phyloP scores from a whole-genome alignment of 352 stramenopile species.

The Globisporangium acanthophoron region DNA sequence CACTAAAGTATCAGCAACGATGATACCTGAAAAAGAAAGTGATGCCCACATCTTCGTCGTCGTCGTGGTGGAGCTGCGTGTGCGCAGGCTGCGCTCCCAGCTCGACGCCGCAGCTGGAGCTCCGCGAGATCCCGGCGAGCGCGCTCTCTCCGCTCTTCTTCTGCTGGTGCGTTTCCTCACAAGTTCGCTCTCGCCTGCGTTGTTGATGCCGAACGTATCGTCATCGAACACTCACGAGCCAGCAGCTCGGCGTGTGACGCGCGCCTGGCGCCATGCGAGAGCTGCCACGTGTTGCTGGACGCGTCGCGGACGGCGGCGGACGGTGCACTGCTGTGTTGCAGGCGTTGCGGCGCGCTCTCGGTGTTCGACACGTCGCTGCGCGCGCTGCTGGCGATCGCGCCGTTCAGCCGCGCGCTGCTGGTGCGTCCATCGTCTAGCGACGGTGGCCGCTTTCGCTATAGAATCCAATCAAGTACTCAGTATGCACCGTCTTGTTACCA shows the following conservation, averaged over 20 bases:
- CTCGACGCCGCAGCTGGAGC: neutral
- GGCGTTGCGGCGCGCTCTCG: constrained; percentile 24
- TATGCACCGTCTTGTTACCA: neutral
- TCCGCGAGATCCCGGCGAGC: constrained; percentile 7
- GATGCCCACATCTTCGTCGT: neutral
- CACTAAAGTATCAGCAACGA: too few relatives aligned
- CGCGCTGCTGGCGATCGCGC: constrained; percentile 14
- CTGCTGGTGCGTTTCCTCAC: constrained; percentile 11
- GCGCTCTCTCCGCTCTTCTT: constrained; percentile 15
- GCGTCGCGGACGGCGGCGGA: constrained; percentile 10
- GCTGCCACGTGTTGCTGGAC: constrained; percentile 20
- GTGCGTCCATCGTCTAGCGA: constrained; percentile 5
- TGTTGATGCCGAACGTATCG: neutral
- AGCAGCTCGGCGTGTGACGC: constrained; percentile 13
- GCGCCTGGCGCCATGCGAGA: constrained; percentile 23
- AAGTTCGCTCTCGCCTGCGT: too few relatives aligned
- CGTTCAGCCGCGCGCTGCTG: constrained; percentile 19
- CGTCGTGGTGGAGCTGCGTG: neutral
- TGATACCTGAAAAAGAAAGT: neutral
- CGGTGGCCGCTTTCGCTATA: neutral
- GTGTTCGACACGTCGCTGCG: constrained; percentile 20
- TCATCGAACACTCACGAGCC: neutral
- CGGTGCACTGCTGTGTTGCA: constrained; percentile 21
- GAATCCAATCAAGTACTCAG: neutral
- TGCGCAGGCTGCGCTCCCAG: neutral